Conservation (phyloP, 2,329 filamentous ascomycete genomes). For the Pyrenochaeta sp. region DNA sequence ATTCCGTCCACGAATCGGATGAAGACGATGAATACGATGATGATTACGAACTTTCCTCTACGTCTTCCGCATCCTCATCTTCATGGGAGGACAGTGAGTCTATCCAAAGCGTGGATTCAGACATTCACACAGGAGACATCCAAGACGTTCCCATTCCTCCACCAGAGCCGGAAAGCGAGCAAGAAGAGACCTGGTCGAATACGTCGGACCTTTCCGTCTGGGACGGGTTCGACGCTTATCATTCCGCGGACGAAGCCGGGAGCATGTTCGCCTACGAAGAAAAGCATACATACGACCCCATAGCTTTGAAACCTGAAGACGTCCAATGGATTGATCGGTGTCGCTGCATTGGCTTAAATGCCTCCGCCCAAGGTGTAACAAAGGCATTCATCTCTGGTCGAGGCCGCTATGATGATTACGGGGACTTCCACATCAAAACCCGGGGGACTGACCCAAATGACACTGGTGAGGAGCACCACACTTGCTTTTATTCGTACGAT, state of each 20-base stretch:
- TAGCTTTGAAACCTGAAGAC: constrained; percentile 11
- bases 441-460: constrained; percentile 22
- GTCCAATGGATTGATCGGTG: constrained; percentile 20
- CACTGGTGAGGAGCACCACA: neutral
- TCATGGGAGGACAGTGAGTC: neutral
- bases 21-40: neutral
- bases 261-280: constrained; percentile 13
- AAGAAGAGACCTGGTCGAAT: constrained; percentile 8
- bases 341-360: constrained; percentile 25
- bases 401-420: constrained; percentile 18
- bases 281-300: constrained; percentile 22
- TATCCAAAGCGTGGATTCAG: neutral
- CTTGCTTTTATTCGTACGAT: constrained; percentile 13
- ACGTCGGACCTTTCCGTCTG: constrained; percentile 5
- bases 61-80: constrained; percentile 1
- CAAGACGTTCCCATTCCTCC: constrained; percentile 8
- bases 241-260: neutral
- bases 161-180: neutral
- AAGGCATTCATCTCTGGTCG: constrained; percentile 26
- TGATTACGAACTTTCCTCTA: neutral
- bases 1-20: neutral
- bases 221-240: neutral
- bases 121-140: constrained; percentile 1
- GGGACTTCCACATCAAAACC: constrained; percentile 5
- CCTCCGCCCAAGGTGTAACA: constrained; percentile 2